Evolutionary conservation across 257 asterid species (phyloP), one percentile per base, ranked within the genome.

Genomic region (Craterostigma plantagineum): DNA sequence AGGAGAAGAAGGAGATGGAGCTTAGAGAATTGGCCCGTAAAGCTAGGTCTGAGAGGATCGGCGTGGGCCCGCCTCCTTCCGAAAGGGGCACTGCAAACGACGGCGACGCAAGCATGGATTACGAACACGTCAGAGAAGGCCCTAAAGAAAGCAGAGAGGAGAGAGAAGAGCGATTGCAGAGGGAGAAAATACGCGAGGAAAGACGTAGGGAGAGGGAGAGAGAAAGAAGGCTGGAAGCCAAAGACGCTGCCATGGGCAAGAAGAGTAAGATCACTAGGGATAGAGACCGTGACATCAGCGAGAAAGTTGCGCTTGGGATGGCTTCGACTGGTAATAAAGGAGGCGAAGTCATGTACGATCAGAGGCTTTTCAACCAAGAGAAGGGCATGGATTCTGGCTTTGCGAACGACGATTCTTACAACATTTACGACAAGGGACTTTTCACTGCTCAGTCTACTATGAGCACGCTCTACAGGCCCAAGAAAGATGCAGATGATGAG

Each of bases 181-280:
- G 98, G 56, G 93, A 82, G 38, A 79, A 87, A 63, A 74, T 87
- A 2, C 93, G 95, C 4, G 93, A 76, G 73, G 98, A 87, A 73
- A 50, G 92, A 9, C 82, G 91, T 1, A 66, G 62, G 18, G 92
- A 81, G 69, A 77, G 94, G 64, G 86, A 85, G 57, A 81, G 91
- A 50, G 97, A 87, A 59, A 68, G 83, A 50, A 76, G 93, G 39
- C 53, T 82, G 57, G 98, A 87, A 72, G 91, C 96, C 0, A 81
- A 77, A 58, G 94, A 81, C 65, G 92, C 86, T 47, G 79, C 86
- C 14, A 66, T 71, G 77, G 91, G 96, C 14, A 85, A 85, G 70
- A 81, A 67, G 66, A 81, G 94, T 54, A 85, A 85, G 63, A 81
- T 75, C 37, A 81, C 92, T 9, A 60, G 91, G 42, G 96, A 81